phyloP scores from a whole-genome alignment of 371 early-diverging fungal species.

The Nematocida displodere region DNA sequence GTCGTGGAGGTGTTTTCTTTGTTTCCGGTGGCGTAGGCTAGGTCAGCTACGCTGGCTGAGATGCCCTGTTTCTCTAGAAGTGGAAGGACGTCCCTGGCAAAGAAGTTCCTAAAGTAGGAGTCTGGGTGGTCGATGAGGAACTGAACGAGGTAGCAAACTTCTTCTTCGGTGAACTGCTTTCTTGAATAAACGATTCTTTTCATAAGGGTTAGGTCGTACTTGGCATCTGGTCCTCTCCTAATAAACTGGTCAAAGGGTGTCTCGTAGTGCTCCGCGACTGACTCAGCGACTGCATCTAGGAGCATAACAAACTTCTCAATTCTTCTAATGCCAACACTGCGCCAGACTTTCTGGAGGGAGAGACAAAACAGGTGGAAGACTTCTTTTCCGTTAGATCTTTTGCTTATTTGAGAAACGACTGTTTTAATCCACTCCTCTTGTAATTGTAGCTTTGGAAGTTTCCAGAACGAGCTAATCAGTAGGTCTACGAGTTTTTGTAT shows the following conservation, averaged over 20 bases:
- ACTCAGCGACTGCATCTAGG: neutral
- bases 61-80: neutral
- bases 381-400: constrained; percentile 6
- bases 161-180: neutral
- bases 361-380: neutral
- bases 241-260: constrained; percentile 14
- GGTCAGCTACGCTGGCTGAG: neutral
- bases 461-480: constrained; percentile 24
- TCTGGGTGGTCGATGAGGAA: constrained; percentile 3
- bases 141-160: constrained; percentile 3
- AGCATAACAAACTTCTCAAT: constrained; percentile 29
- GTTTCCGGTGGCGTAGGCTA: constrained; percentile 28
- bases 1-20: neutral
- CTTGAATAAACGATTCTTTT: neutral
- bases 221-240: constrained; percentile 26
- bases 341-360: constrained; percentile 4
- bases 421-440: constrained; percentile 31
- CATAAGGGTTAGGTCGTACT: constrained; percentile 16
- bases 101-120: constrained; percentile 42
- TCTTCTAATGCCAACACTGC: constrained; percentile 7
- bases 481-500: neutral
- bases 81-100: constrained; percentile 9
- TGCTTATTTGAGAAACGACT: neutral
- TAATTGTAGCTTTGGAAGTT: constrained; percentile 23
- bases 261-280: neutral